Percentiles rank a stretch among this genome's conserved stretches.
Conservation (phyloP, 257 asterid genomes). For the Misopates orontium region DNA sequence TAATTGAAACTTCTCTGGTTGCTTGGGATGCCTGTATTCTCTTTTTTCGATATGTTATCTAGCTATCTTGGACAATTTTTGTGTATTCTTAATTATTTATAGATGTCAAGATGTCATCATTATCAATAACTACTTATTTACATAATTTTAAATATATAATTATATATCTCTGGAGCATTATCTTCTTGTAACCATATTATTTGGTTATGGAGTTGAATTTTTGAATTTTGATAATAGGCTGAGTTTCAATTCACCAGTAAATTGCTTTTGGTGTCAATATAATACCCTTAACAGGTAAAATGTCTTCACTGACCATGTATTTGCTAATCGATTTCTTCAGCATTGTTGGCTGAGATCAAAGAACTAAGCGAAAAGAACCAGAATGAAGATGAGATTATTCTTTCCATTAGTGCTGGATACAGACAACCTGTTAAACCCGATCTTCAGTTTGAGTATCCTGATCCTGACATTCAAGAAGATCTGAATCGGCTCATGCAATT, state of each 20-base stretch:
- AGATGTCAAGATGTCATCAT: slow-evolving; percentile 14
- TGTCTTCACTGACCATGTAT: slow-evolving; percentile 25
- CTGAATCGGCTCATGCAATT: slow-evolving; percentile 68
- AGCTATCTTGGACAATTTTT: slow-evolving; percentile 14
- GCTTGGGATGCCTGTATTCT: slow-evolving; percentile 17
- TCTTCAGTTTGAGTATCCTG: slow-evolving; percentile 70
- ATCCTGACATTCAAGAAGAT: slow-evolving; percentile 82
- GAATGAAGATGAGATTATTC: slow-evolving; percentile 62
- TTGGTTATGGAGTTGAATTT: neutral
- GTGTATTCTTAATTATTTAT: slow-evolving; percentile 1
- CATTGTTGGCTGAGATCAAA: slow-evolving; percentile 74
- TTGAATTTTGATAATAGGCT: neutral
- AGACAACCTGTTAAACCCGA: slow-evolving; percentile 60
- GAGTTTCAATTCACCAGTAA: neutral
- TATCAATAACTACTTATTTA: slow-evolving; percentile 20
- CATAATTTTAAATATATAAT: no score
- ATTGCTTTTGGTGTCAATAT: neutral
- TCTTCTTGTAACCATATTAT: neutral
- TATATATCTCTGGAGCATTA: slow-evolving; percentile 6
- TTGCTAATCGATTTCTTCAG: slow-evolving; percentile 46
- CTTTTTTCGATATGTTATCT: slow-evolving; percentile 11
- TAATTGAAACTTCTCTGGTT: slow-evolving; percentile 7
- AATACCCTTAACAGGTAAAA: slow-evolving; percentile 12
- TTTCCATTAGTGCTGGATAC: slow-evolving; percentile 61
- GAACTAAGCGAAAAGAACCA: slow-evolving; percentile 57